Base-by-base conservation (phyloP, 306 rosid genomes). In the Senna siamea region DNA sequence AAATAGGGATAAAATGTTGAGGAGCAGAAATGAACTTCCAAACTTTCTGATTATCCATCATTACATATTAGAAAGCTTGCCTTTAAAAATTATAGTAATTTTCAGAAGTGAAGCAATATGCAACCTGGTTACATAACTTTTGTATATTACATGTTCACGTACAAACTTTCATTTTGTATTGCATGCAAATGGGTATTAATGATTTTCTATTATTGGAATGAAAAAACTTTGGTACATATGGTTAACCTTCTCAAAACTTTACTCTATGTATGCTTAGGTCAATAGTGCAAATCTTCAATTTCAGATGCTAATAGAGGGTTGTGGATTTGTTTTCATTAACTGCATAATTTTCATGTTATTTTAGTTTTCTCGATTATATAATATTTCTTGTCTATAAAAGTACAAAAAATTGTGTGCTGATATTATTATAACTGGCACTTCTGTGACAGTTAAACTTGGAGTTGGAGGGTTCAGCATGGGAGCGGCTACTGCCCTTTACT, bases 391-490 rank as follows among this genome's bases (percentile, higher is more conserved):
- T 40, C 13, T 22, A 30, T 18, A 19, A 37, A 66, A 68, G 7
- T 13, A 19, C n/a, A 63, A 13, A 8, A 6, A 5, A 54, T 23
- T 32, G 6, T 15, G 52, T 65, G 23, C 62, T 79, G 13, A 51
- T 57, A 32, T 67, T 1, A 41, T 67, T 63, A 41, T 66, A 17
- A 61, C 60, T 60, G 50, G 17, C 46, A 20, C 77, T 26, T 30
- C 14, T 82, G 71, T 74, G 54, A 55, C 88, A 93, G 98, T 93
- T 81, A 91, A 93, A 78, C 97, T 93, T 78, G 96, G 93, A 41
- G 88, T 93, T 63, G 98, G 98, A 66, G 98, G 98, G 57, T 93
- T 93, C 85, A 93, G 98, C 80, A 91, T 93, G 98, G 98, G 98
- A 77, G 96, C 96, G 30, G 98, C 96, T 69, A 87, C 92, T 10